These are phyloP conservation scores for Venturia carpophila DNA, from an alignment of 2,329 filamentous ascomycete genomes.

Conservation along the genomic window DNA sequence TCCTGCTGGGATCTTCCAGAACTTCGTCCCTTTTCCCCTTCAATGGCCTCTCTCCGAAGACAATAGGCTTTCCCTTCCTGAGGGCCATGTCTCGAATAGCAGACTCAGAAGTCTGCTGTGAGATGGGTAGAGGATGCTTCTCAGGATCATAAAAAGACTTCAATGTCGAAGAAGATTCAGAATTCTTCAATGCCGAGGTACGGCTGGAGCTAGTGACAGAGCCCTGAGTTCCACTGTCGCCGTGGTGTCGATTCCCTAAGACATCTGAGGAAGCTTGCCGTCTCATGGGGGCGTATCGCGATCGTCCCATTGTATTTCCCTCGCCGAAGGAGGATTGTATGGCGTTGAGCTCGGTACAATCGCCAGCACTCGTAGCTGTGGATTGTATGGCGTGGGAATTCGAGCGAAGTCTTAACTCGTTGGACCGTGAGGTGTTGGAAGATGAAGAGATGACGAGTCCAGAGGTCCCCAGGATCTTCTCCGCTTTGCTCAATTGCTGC, in stretches of 20 bases:
- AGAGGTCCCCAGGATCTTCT: constrained; percentile 32
- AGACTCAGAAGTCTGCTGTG: constrained; percentile 39
- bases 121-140: constrained; percentile 34
- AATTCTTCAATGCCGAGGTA: constrained; percentile 20
- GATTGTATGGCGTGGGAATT: background rate
- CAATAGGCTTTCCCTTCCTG: constrained; percentile 31
- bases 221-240: background rate
- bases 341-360: background rate
- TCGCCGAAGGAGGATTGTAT: background rate
- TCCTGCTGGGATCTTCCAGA: background rate
- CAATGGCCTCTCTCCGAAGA: background rate
- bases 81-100: constrained; percentile 37
- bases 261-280: constrained; percentile 28
- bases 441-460: constrained; percentile 21
- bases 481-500: constrained; percentile 27
- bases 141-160: constrained; percentile 38
- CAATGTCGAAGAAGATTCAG: constrained; percentile 34
- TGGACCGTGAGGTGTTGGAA: constrained; percentile 5
- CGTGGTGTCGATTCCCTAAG: constrained; percentile 21
- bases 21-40: constrained; percentile 17
- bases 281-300: constrained; percentile 4
- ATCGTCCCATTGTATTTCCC: background rate
- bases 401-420: background rate
- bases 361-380: background rate
- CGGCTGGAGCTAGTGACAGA: constrained; percentile 6